Evolutionary conservation across 257 asterid genomes (phyloP), one percentile per base, ranked within the genome.

Genomic region (Verbascum thapsus): DNA sequence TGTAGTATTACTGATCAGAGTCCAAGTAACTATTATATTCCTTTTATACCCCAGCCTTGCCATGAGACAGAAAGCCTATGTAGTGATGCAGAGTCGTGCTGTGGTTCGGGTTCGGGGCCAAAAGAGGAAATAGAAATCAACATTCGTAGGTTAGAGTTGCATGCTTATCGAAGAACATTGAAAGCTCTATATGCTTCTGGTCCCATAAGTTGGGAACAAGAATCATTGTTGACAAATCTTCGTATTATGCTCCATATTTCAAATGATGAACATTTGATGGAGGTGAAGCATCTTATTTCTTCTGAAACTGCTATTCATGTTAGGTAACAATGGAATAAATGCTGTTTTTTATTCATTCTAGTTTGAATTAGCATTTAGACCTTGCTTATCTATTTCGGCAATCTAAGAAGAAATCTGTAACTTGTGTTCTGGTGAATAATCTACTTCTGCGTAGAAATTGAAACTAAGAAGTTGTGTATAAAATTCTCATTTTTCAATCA

Each of bases 151-250:
- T 77, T 87, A 71, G 98, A 90, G 86, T 72, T 90, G 79, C 83
- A 74, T 61, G 96, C 98, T 70, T 90, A 90, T 73, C 81, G 83
- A 53, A 69, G 94, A 67, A 90, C 96, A 26, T 75, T 90, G 64
- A 78, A 77, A 76, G 96, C 92, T 56, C 66, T 90, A 68, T 76
- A 81, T 66, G 92, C 83, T 67, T 85, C 86, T 70, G 98, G 98
- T 65, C 92, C 95, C 74, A 85, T 90, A 76, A 90, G 88, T 74
- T 90, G 98, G 98, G 98, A 90, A 37, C 88, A 85, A 68, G 96
- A 90, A 80, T 71, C 84, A 52, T 55, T 90, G 74, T 67, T 87
- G 81, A 90, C 98, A 67, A 76, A 90, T 79, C 96, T 90, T 63
- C 96, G 97, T 54, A 88, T 81, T 57, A 68, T 68, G 78, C 95